Conservation (phyloP, 2,329 filamentous ascomycete species). For the Tolypocladium cylindrosporum region DNA sequence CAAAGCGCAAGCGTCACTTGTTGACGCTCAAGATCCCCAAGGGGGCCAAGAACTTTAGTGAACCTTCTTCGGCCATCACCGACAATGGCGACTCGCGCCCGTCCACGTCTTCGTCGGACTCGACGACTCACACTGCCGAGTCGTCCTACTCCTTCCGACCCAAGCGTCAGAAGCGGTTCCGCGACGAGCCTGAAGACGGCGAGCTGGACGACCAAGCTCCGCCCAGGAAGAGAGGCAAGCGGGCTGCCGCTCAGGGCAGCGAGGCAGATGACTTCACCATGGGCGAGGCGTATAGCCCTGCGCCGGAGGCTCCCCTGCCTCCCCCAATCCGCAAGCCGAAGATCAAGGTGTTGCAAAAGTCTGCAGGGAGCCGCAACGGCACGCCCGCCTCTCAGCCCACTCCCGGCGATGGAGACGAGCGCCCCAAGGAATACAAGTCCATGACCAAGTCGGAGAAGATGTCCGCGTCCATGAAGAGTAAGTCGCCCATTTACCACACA, state of each 20-base stretch:
- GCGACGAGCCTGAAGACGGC: slow-evolving; percentile 34
- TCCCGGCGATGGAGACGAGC: slow-evolving; percentile 26
- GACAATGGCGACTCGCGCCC: slow-evolving; percentile 39
- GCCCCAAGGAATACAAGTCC: slow-evolving; percentile 43
- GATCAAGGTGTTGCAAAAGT: slow-evolving; percentile 26
- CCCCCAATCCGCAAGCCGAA: slow-evolving; percentile 22
- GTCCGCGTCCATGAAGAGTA: slow-evolving; percentile 56
- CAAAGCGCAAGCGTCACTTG: slow-evolving; percentile 19
- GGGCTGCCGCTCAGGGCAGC: slow-evolving; percentile 8
- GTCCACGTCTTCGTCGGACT: slow-evolving; percentile 42
- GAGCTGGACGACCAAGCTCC: slow-evolving; percentile 25
- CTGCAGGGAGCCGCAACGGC: slow-evolving; percentile 16
- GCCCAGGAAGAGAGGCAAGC: slow-evolving; percentile 27
- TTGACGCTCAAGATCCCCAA: slow-evolving; percentile 30
- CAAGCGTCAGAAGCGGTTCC: slow-evolving; percentile 44
- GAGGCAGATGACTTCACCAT: not conserved
- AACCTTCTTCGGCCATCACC: slow-evolving; percentile 24
- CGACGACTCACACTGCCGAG: slow-evolving; percentile 35
- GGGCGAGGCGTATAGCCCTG: not conserved
- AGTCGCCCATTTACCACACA: slow-evolving; percentile 11
- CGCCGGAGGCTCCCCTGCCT: slow-evolving; percentile 9
- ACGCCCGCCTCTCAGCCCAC: slow-evolving; percentile 14
- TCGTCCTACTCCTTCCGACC: slow-evolving; percentile 44
- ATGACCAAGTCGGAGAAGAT: slow-evolving; percentile 60
- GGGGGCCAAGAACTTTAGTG: slow-evolving; percentile 25